These are phyloP conservation scores for Pyrenochaeta sp. DNA, from an alignment of 2,329 filamentous ascomycete genomes.

Conservation along the genomic window DNA sequence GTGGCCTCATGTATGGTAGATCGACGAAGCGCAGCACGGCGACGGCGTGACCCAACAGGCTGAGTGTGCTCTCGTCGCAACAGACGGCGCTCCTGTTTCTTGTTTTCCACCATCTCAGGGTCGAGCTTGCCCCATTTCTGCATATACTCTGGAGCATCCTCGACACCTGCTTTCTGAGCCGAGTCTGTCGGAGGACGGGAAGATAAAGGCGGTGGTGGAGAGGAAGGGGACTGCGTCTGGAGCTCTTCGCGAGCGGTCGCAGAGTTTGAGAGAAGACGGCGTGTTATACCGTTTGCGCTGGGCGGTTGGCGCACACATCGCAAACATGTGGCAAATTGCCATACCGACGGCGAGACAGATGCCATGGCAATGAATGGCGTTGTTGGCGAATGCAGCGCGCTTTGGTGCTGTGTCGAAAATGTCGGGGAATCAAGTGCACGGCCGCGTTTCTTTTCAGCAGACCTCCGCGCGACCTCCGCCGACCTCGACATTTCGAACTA, in stretches of 20 bases:
- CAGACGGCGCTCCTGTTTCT: slow-evolving; percentile 70
- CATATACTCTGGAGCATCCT: slow-evolving; percentile 42
- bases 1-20: slow-evolving; percentile 60
- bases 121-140: slow-evolving; percentile 46
- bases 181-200: slow-evolving; percentile 17
- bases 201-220: slow-evolving; percentile 30
- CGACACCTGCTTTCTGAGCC: slow-evolving; percentile 15
- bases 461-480: slow-evolving; percentile 44
- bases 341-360: slow-evolving; percentile 42
- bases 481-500: slow-evolving; percentile 25
- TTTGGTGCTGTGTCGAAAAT: slow-evolving; percentile 29
- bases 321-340: slow-evolving; percentile 46
- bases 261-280: slow-evolving; percentile 60
- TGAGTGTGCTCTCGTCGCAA: slow-evolving; percentile 70
- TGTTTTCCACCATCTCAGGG: slow-evolving; percentile 43
- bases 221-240: slow-evolving; percentile 42
- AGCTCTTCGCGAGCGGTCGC: slow-evolving; percentile 54
- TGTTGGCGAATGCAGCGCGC: slow-evolving; percentile 9
- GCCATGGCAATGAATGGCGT: slow-evolving; percentile 39
- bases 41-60: slow-evolving; percentile 84
- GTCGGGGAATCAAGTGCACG: slow-evolving; percentile 12
- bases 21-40: slow-evolving; percentile 62
- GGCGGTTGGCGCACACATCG: slow-evolving; percentile 42
- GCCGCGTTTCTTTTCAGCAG: slow-evolving; percentile 7
- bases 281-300: slow-evolving; percentile 37